Base-by-base conservation (phyloP, 2,329 filamentous ascomycete genomes). In the Gnomoniopsis smithogilvyi region DNA sequence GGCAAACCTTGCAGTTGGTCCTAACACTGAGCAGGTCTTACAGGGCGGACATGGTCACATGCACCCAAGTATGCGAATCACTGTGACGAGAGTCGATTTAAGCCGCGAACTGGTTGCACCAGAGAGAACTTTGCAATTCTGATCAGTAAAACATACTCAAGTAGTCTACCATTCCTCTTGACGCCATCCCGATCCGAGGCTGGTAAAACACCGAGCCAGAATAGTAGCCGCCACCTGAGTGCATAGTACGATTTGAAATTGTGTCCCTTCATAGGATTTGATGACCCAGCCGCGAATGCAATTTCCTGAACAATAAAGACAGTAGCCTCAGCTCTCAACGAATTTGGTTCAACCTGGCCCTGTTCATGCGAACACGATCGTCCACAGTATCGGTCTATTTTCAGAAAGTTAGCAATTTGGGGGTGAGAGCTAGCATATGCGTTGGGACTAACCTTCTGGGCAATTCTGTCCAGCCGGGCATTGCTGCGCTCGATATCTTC, bases 341-440 rank as follows among this genome's bases (percentile, higher is more conserved):
- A 65, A 88, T 86, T 52, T 87, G 81, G 67, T 89, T 85, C 72
- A 92, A 72, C 66, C 85, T 83, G 67, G 88, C 85, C 64, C 89
- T 81, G 78, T 93, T 93, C 82, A 91, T 86, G 60, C 52, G 52
- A 47, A 59, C 90, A 69, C 89, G 84, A 65, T 94, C 90, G 72
- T 92, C 90, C 65, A 96, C 90, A 66, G 80, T 83, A 71, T 96
- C 92, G 75, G 88, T 94, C 91, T 91, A 72, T 56, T 55, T 46
- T 48, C 34, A 12, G 1, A 36, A n/a, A 34, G 34, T 63, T 51
- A 63, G 51, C 12, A 24, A 36, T 6, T 8, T 30, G 8, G 21
- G 2, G 2, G 19, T 6, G 19, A 21, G 12, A 26, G 17, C 3
- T 36, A 7, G 26, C n/a, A 22, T 48, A 57, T 2, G 17, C 15